These are phyloP conservation scores for Backusella circina DNA, from an alignment of 192 early-diverging fungal genomes.

Conservation along the genomic window DNA sequence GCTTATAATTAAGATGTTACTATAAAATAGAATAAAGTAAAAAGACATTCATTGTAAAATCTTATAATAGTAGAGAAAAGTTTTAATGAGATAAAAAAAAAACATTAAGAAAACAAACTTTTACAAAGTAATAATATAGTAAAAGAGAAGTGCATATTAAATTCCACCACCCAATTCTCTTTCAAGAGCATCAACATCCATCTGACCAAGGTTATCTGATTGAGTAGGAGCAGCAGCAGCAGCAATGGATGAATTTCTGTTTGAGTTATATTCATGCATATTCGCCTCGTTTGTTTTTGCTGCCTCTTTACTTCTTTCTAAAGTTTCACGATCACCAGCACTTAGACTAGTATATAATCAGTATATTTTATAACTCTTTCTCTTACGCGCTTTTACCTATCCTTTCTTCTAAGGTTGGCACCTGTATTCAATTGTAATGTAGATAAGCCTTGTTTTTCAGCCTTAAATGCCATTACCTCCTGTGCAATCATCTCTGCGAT, in stretches of 20 bases:
- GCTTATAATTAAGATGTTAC: neutral
- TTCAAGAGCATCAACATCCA: constrained; percentile 36
- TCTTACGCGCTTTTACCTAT: constrained; percentile 22
- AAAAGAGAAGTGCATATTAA: neutral
- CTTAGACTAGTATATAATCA: neutral
- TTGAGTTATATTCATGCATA: neutral
- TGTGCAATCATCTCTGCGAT: constrained; percentile 69
- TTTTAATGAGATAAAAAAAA: neutral
- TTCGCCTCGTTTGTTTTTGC: neutral
- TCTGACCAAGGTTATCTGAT: constrained; percentile 5
- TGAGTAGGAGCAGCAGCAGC: constrained; percentile 14
- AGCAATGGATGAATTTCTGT: constrained; percentile 9
- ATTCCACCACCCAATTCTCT: constrained; percentile 34
- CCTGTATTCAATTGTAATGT: constrained; percentile 35
- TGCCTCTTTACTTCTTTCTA: constrained; percentile 27
- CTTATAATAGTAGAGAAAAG: neutral
- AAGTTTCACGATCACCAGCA: constrained; percentile 34
- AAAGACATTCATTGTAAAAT: neutral
- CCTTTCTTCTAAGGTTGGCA: constrained; percentile 34
- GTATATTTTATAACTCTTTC: neutral
- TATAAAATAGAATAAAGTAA: neutral
- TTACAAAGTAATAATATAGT: neutral
- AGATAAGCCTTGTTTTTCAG: constrained; percentile 43
- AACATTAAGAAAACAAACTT: neutral
- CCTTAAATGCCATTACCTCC: constrained; percentile 80